Conservation (phyloP, 2,329 filamentous ascomycete species). For the Alternaria sp. region DNA sequence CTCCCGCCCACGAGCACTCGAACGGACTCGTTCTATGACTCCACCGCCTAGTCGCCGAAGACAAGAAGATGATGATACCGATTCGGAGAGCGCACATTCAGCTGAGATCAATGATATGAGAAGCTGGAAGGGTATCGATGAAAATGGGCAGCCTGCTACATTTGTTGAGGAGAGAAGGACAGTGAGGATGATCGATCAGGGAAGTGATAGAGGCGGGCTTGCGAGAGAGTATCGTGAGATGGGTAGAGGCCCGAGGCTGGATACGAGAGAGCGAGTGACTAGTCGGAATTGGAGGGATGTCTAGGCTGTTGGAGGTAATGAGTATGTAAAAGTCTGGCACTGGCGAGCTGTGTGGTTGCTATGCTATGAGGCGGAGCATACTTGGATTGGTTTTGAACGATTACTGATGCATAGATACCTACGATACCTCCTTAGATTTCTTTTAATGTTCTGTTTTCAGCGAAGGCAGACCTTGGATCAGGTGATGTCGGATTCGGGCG, state of each 20-base stretch:
- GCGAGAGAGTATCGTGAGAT: conserved; percentile 4
- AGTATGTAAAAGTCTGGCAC: not conserved
- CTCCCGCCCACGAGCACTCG: conserved; percentile 9
- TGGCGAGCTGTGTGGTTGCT: not conserved
- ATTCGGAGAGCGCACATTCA: conserved; percentile 30
- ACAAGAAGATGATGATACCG: conserved; percentile 28
- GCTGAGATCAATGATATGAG: conserved; percentile 25
- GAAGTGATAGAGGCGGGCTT: conserved; percentile 10
- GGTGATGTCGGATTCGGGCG: not conserved
- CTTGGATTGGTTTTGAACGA: not conserved
- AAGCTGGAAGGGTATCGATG: conserved; percentile 38
- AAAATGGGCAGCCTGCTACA: conserved; percentile 34
- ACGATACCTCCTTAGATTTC: not conserved
- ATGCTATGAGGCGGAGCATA: not conserved
- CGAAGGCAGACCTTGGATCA: not conserved
- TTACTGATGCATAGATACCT: not conserved
- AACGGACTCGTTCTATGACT: conserved; percentile 13
- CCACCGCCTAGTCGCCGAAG: conserved; percentile 7
- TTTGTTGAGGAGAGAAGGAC: conserved; percentile 35
- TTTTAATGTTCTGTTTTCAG: not conserved
- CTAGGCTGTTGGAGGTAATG: not conserved
- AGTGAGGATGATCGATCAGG: conserved; percentile 18
- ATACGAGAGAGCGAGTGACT: conserved; percentile 1
- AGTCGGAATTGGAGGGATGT: conserved; percentile 17
- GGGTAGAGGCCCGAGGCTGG: not conserved